A percentile compares a stretch with the other conserved stretches of the same genome.
Conservation (phyloP, 495 filamentous ascomycete genomes). For the Penicilliopsis zonata region DNA sequence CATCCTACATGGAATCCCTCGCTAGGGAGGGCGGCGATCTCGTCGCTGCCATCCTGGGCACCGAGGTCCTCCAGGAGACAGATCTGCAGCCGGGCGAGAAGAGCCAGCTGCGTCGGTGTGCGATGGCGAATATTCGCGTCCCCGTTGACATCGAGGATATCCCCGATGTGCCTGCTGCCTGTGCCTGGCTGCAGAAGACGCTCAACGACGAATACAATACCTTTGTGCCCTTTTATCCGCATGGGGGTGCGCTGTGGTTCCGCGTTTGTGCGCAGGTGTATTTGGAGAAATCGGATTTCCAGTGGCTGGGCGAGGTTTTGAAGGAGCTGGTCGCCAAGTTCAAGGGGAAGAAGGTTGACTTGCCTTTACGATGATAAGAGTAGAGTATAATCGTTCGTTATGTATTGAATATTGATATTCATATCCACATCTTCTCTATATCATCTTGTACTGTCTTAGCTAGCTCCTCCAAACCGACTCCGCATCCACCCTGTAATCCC, state of each 20-base stretch:
- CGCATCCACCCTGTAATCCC: slow-evolving; percentile 26
- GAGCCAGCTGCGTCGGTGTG: slow-evolving; percentile 35
- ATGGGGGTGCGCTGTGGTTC: slow-evolving; percentile 51
- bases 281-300: slow-evolving; percentile 65
- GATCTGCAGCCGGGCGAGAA: slow-evolving; percentile 34
- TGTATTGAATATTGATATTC: neutral
- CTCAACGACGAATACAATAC: slow-evolving; percentile 53
- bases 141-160: slow-evolving; percentile 43
- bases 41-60: slow-evolving; percentile 52
- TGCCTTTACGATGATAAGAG: slow-evolving; percentile 4
- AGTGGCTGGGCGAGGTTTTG: slow-evolving; percentile 50
- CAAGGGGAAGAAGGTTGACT: slow-evolving; percentile 33
- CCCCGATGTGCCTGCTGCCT: slow-evolving; percentile 25
- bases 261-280: slow-evolving; percentile 73
- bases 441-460: no score
- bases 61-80: slow-evolving; percentile 46
- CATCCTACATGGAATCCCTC: slow-evolving; percentile 41
- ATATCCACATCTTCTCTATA: no score
- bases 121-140: slow-evolving; percentile 60
- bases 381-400: no score
- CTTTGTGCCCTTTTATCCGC: slow-evolving; percentile 51
- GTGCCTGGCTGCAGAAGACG: slow-evolving; percentile 43
- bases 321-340: slow-evolving; percentile 44
- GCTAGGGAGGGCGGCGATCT: slow-evolving; percentile 45
- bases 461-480: slow-evolving; percentile 23